phyloP scores from a whole-genome alignment of 2,329 filamentous ascomycete genomes.

The Epichloe sibirici region DNA sequence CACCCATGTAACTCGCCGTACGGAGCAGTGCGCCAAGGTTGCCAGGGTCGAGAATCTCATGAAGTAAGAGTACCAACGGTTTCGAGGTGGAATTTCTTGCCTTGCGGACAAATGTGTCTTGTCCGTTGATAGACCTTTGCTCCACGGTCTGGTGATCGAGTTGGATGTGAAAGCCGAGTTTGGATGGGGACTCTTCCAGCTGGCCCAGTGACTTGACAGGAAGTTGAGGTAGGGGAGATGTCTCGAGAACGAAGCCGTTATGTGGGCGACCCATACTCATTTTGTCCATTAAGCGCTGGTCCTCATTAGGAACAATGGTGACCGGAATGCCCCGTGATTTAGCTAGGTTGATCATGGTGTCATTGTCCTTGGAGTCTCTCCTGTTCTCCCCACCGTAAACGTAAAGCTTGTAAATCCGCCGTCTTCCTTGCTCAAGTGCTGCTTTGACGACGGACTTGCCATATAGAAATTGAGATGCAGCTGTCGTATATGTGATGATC shows the following conservation, averaged over 20 bases:
- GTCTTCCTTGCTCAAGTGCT: conserved; percentile 52
- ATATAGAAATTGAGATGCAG: conserved; percentile 85
- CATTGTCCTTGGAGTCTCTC: conserved; percentile 34
- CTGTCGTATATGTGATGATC: conserved; percentile 53
- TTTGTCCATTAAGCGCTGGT: conserved; percentile 64
- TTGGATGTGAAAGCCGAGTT: conserved; percentile 43
- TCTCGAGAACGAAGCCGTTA: conserved; percentile 81
- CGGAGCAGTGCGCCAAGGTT: conserved; percentile 86
- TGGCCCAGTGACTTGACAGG: conserved; percentile 49
- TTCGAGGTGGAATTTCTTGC: conserved; percentile 28
- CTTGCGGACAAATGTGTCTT: conserved; percentile 33
- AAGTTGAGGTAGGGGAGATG: conserved; percentile 65
- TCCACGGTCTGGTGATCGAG: conserved; percentile 61
- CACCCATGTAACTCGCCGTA: conserved; percentile 81
- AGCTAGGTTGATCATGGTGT: conserved; percentile 33
- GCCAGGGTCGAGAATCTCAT: conserved; percentile 71
- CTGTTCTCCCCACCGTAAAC: conserved; percentile 51
- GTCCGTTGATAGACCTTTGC: conserved; percentile 62
- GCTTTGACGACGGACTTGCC: conserved; percentile 71
- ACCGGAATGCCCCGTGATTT: conserved; percentile 38
- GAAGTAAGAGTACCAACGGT: conserved; percentile 62
- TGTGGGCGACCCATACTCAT: conserved; percentile 76
- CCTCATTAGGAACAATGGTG: conserved; percentile 44
- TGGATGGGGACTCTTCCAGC: conserved; percentile 30
- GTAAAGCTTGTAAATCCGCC: conserved; percentile 77